A percentile compares a stretch with the other conserved stretches of the same genome.
Conservation (phyloP, 2,329 filamentous ascomycete species). For the Pseudogymnoascus sp. region DNA sequence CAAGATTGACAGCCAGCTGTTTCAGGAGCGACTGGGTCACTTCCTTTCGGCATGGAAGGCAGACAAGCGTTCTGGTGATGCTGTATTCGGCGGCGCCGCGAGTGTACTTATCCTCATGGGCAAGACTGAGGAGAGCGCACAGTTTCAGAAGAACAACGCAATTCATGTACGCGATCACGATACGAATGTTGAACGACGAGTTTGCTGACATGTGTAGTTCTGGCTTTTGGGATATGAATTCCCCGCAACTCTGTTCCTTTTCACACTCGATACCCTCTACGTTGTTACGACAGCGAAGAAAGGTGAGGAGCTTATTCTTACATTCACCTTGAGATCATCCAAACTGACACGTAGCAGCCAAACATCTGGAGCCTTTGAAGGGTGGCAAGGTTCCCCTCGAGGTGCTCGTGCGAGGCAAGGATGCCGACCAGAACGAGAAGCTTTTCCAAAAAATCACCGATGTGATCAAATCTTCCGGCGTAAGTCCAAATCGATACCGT, state of each 20-base stretch:
- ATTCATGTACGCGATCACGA: conserved; percentile 64
- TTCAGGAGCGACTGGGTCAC: conserved; percentile 85
- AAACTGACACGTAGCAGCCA: conserved; percentile 51
- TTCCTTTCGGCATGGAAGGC: conserved; percentile 92
- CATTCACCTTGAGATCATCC: neutral
- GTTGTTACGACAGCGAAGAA: conserved; percentile 96
- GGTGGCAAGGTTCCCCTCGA: conserved; percentile 89
- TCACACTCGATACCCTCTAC: conserved; percentile 81
- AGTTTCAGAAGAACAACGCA: conserved; percentile 92
- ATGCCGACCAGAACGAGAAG: conserved; percentile 84
- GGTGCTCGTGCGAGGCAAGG: conserved; percentile 84
- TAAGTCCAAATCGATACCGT: conserved; percentile 41
- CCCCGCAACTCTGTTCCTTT: conserved; percentile 86
- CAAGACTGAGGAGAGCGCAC: conserved; percentile 81
- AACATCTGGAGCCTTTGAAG: conserved; percentile 86
- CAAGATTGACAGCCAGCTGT: conserved; percentile 87
- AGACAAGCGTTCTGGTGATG: conserved; percentile 82
- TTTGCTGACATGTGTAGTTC: conserved; percentile 51
- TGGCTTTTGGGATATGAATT: conserved; percentile 99
- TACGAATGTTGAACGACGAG: conserved; percentile 12
- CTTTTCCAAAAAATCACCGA: conserved; percentile 78
- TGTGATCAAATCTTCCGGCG: conserved; percentile 78
- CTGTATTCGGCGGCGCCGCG: conserved; percentile 74
- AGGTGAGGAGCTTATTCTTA: conserved; percentile 45
- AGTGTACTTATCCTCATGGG: conserved; percentile 89